Evolutionary conservation across 1,284 basidiomycete species (phyloP).

Genomic region (Cystobasidium slooffiae): DNA sequence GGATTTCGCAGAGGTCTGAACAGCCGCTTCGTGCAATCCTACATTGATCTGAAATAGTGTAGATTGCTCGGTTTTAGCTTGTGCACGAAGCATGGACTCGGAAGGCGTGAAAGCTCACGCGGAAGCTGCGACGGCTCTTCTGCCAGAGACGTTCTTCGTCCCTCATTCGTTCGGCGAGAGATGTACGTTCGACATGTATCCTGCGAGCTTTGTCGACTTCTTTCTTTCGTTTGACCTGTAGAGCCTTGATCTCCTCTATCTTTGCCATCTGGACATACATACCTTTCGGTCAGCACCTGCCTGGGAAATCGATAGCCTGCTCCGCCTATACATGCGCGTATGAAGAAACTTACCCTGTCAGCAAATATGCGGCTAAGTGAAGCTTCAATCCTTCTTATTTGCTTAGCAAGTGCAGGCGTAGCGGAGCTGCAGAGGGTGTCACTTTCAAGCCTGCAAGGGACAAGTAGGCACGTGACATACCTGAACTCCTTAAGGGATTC

Average conservation of each 20-base stretch:
- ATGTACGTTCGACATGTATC: constrained; percentile 17
- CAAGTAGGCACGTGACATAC: neutral
- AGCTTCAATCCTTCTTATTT: neutral
- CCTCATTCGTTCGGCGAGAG: constrained; percentile 11
- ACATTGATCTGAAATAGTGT: neutral
- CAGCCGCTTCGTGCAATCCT: constrained; percentile 16
- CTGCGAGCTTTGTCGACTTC: constrained; percentile 6
- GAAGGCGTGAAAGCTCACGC: neutral
- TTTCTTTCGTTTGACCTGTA: constrained; percentile 8
- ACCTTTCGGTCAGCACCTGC: no score
- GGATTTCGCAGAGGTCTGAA: neutral
- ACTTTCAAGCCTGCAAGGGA: neutral
- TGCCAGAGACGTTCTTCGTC: constrained; percentile 16
- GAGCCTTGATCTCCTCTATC: constrained; percentile 5
- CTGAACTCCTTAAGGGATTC: neutral
- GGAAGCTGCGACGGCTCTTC: constrained; percentile 6
- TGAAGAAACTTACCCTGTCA: neutral
- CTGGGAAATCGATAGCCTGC: neutral
- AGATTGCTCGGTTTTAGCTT: neutral
- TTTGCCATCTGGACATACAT: neutral
- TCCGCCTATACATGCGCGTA: neutral
- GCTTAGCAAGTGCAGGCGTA: neutral
- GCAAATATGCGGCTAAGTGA: neutral
- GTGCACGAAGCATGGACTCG: neutral
- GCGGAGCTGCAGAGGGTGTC: neutral